Evolutionary conservation across 805 yeast species (phyloP), one percentile per base, ranked within the genome.

Genomic region (Cyberlindnera euphorbiiphila): DNA sequence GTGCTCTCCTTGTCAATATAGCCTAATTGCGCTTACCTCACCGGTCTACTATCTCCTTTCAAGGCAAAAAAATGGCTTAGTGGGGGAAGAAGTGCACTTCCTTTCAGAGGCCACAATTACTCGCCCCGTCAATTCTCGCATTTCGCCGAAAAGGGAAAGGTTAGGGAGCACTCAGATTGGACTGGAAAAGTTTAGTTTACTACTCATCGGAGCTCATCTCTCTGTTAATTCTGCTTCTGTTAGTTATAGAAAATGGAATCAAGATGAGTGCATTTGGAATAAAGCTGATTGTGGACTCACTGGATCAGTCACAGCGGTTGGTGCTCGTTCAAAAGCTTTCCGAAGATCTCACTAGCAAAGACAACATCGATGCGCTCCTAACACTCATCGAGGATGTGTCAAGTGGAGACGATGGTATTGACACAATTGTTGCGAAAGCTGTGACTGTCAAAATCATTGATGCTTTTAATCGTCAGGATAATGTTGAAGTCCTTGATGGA

Each of bases 321-420:
- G 3, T 5, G 10, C 21, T 40, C 14, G 31, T 29, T 10, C 32
- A 32, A 9, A 32, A 31, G 25, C 20, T 38, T 17, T 34, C 45
- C 4, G 13, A 24, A 10, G 34, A 34, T 16, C 32, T 48, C 16
- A 22, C 22, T 6, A 26, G 25, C 14, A 17, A 24, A 11, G 37
- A 37, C 9, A 48, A 31, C 25, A 27, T 41, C 10, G 17, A 18
- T 3, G 50, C 46, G 6, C 31, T 49, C 4, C n/a, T 32, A 14
- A 38, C 29, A 16, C 24, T 49, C 12, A 11, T 46, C 4, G 41
- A 38, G 9, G 35, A 30, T 7, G 30, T 47, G 1, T 3, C 22
- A 9, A 15, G 12, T 14, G 41, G 41, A 17, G 21, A 26, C 9
- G 29, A 16, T 1, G 29, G 41, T 1, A 10, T 29, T 8, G 30